These are phyloP conservation scores for Lithocarpus polystachyus DNA, from an alignment of 306 rosid species.

Conservation along the genomic window DNA sequence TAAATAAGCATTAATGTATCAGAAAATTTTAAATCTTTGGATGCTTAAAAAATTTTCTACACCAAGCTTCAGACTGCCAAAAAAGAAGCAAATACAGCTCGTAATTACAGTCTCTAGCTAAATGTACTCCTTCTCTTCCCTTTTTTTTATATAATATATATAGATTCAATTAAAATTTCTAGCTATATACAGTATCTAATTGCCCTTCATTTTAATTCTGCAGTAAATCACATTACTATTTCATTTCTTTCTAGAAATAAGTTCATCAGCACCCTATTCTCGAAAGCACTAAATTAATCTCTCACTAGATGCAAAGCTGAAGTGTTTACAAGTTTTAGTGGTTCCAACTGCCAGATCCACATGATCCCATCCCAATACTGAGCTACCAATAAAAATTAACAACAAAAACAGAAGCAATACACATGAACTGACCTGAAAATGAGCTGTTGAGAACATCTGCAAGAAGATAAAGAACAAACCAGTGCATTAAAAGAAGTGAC, in stretches of 20 bases:
- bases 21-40: too few relatives aligned
- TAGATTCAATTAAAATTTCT: too few relatives aligned
- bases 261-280: background rate
- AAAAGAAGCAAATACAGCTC: background rate
- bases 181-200: background rate
- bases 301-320: background rate
- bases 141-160: too few relatives aligned
- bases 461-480: background rate
- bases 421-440: constrained; percentile 24
- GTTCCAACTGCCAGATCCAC: background rate
- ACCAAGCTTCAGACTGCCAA: background rate
- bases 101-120: background rate
- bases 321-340: background rate
- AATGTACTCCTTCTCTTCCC: too few relatives aligned
- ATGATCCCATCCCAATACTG: background rate
- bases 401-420: background rate
- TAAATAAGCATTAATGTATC: background rate
- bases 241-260: background rate
- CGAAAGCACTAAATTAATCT: background rate
- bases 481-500: background rate
- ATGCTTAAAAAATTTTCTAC: background rate
- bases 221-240: background rate
- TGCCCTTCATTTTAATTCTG: background rate
- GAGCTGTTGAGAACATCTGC: constrained; percentile 33
- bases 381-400: background rate